Evolutionary conservation across 768 basidiomycete genomes (phyloP).

Genomic region (Rhizopogon sp.): DNA sequence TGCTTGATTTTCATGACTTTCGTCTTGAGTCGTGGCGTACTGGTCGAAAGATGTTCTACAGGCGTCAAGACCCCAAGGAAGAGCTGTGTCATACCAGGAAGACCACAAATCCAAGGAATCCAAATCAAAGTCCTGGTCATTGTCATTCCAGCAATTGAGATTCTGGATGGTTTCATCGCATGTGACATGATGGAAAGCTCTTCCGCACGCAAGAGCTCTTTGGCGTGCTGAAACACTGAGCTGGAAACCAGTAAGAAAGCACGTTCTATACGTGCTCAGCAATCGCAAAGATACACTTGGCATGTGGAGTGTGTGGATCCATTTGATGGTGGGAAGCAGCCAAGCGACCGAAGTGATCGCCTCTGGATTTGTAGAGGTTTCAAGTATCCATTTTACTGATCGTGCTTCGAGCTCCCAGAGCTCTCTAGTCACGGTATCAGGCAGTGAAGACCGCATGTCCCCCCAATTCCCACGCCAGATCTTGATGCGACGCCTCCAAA

Average conservation of each 20-base stretch:
- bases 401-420: neutral
- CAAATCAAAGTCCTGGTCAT: neutral
- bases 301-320: neutral
- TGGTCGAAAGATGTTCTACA: neutral
- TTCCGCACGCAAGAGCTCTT: neutral
- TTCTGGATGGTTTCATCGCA: neutral
- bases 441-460: too few relatives aligned
- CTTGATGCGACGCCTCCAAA: neutral
- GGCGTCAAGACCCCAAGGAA: neutral
- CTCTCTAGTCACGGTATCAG: neutral
- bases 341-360: neutral
- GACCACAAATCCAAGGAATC: neutral
- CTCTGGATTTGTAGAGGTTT: constrained; percentile 14
- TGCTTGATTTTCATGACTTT: neutral
- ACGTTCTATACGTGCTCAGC: neutral
- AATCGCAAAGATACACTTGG: neutral
- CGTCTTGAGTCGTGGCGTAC: neutral
- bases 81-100: neutral
- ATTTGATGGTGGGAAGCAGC: neutral
- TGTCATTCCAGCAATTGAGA: neutral
- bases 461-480: neutral
- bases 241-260: neutral
- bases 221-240: neutral
- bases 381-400: constrained; percentile 13
- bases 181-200: neutral